These are phyloP conservation scores for Sclerotinia glacialis DNA, from an alignment of 2,329 filamentous ascomycete genomes.

Conservation along the genomic window DNA sequence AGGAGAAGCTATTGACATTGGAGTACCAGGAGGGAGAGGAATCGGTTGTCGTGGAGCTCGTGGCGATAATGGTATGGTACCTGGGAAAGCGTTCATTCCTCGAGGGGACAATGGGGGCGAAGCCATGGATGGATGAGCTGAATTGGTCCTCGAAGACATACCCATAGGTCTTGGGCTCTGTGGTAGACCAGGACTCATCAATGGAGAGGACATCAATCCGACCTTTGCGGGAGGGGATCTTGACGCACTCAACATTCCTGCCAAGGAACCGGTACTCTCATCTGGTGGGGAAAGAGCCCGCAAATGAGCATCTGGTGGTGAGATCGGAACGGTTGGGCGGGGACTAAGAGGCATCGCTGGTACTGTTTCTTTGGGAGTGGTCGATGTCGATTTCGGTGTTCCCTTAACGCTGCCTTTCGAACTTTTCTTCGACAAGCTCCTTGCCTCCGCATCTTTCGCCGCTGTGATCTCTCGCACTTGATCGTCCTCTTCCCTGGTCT, in stretches of 20 bases:
- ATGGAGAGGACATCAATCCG: constrained; percentile 42
- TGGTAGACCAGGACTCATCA: constrained; percentile 60
- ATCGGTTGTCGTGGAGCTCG: constrained; percentile 71
- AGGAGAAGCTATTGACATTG: constrained; percentile 58
- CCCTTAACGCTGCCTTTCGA: constrained; percentile 50
- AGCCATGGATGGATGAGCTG: constrained; percentile 46
- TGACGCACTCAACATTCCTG: constrained; percentile 48
- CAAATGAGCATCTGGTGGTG: constrained; percentile 37
- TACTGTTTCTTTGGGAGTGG: constrained; percentile 44
- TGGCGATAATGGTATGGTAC: constrained; percentile 61
- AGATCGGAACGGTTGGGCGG: constrained; percentile 38
- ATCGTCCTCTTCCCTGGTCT: constrained; percentile 86
- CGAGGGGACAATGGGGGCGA: constrained; percentile 70
- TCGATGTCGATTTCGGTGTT: constrained; percentile 39
- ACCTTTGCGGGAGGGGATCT: constrained; percentile 13
- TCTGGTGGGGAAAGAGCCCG: constrained; percentile 40
- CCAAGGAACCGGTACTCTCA: constrained; percentile 49
- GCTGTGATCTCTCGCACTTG: constrained; percentile 68
- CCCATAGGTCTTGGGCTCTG: constrained; percentile 56
- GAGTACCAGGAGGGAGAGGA: constrained; percentile 67
- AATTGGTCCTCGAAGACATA: constrained; percentile 55
- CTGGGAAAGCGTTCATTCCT: constrained; percentile 45
- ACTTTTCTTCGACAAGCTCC: constrained; percentile 72
- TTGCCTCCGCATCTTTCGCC: constrained; percentile 63
- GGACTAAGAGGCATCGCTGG: constrained; percentile 44